Conservation (phyloP, 1,139 yeast species). For the Yamadazyma sp. region DNA sequence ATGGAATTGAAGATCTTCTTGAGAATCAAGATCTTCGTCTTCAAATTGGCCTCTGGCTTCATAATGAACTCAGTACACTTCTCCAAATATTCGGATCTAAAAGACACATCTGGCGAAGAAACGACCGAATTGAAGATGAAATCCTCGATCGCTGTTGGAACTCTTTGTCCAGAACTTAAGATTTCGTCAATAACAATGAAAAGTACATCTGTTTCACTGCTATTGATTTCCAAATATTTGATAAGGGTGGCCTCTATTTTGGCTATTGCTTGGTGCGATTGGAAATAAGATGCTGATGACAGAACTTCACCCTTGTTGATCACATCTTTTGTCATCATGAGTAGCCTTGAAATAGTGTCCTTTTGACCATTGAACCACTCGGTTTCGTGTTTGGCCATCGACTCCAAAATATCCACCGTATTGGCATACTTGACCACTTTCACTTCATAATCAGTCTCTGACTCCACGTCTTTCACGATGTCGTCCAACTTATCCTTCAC, state of each 20-base stretch:
- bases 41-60: constrained; percentile 39
- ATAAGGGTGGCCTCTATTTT: constrained; percentile 61
- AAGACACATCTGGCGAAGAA: constrained; percentile 43
- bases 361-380: constrained; percentile 65
- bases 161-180: constrained; percentile 45
- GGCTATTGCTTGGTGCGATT: constrained; percentile 69
- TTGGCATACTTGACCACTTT: constrained; percentile 70
- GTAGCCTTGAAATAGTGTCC: constrained; percentile 47
- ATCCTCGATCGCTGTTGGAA: constrained; percentile 53
- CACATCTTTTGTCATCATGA: constrained; percentile 47
- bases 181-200: constrained; percentile 52
- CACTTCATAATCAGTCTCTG: constrained; percentile 51
- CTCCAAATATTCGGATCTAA: constrained; percentile 52
- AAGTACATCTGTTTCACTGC: constrained; percentile 33
- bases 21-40: constrained; percentile 63
- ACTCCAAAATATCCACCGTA: constrained; percentile 60
- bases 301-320: constrained; percentile 36
- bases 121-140: constrained; percentile 61
- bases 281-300: constrained; percentile 66
- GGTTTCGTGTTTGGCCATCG: constrained; percentile 51
- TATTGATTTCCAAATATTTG: constrained; percentile 39
- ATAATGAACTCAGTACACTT: constrained; percentile 52
- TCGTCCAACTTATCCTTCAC: constrained; percentile 53
- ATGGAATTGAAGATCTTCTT: constrained; percentile 67
- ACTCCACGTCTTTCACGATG: constrained; percentile 34